Conservation (phyloP, 768 basidiomycete species). For the Lyophyllum atratum region DNA sequence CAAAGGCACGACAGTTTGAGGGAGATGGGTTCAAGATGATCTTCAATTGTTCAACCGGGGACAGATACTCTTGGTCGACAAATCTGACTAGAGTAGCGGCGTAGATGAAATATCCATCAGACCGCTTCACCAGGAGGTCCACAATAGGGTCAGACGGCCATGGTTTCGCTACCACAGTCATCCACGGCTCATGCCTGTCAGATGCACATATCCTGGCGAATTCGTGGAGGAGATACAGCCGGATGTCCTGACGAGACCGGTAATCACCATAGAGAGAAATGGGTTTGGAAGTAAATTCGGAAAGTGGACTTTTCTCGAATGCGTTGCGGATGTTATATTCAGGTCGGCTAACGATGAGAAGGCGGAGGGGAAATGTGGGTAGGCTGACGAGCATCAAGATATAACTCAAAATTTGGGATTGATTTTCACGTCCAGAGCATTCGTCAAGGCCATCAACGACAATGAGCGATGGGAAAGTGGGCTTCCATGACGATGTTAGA, state of each 20-base stretch:
- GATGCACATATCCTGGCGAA: slow-evolving; percentile 1
- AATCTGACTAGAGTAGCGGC: slow-evolving; percentile 3
- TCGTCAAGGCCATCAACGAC: not conserved
- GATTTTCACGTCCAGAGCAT: not conserved
- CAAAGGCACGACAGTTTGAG: not conserved
- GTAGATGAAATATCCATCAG: slow-evolving; percentile 13
- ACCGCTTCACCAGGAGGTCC: not conserved
- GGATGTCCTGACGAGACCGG: not conserved
- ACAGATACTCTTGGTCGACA: slow-evolving; percentile 3
- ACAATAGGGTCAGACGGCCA: slow-evolving; percentile 6
- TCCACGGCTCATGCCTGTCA: not conserved
- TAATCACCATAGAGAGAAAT: not conserved
- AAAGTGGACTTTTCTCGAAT: not conserved
- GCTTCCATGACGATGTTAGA: not conserved
- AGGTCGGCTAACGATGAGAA: slow-evolving; percentile 9
- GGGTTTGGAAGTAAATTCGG: not conserved
- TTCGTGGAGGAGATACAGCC: not conserved
- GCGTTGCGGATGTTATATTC: not conserved
- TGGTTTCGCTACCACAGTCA: not conserved
- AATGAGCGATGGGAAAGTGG: not conserved
- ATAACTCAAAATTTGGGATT: not conserved
- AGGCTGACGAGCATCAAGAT: not conserved
- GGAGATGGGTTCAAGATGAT: not conserved
- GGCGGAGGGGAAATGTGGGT: not conserved
- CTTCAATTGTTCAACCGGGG: not conserved